Evolutionary conservation across 495 filamentous ascomycete species (phyloP).

Genomic region (Penicillium tannophilum): DNA sequence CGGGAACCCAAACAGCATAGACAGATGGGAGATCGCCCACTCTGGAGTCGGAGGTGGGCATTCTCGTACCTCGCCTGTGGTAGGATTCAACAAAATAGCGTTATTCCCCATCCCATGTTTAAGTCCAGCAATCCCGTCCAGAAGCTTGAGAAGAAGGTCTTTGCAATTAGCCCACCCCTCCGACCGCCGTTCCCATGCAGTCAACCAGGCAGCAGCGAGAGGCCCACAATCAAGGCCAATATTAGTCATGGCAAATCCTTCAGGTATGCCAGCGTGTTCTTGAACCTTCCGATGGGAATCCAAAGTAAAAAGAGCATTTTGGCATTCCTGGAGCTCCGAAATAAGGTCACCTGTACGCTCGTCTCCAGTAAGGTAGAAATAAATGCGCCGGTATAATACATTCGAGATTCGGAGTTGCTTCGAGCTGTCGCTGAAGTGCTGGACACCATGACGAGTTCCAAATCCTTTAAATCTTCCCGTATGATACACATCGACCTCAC

Average conservation of each 20-base stretch:
- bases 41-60: constrained; percentile 26
- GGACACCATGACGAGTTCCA: constrained; percentile 54
- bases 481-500: constrained; percentile 55
- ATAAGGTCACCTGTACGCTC: constrained; percentile 52
- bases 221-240: constrained; percentile 49
- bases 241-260: constrained; percentile 38
- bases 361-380: constrained; percentile 48
- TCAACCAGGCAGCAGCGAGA: constrained; percentile 43
- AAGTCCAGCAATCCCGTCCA: constrained; percentile 22
- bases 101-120: constrained; percentile 26
- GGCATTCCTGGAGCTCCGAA: constrained; percentile 30
- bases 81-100: constrained; percentile 23
- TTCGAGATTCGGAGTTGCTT: constrained; percentile 55
- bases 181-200: constrained; percentile 45
- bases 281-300: constrained; percentile 53
- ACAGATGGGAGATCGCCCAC: constrained; percentile 28
- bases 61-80: constrained; percentile 20
- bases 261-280: constrained; percentile 36
- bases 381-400: constrained; percentile 45
- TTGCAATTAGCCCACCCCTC: constrained; percentile 14
- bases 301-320: constrained; percentile 38
- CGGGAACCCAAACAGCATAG: constrained; percentile 28
- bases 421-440: constrained; percentile 52
- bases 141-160: constrained; percentile 17
- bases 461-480: constrained; percentile 48